Evolutionary conservation across 1,139 yeast species (phyloP).

Genomic region (Pneumocystis murina): DNA sequence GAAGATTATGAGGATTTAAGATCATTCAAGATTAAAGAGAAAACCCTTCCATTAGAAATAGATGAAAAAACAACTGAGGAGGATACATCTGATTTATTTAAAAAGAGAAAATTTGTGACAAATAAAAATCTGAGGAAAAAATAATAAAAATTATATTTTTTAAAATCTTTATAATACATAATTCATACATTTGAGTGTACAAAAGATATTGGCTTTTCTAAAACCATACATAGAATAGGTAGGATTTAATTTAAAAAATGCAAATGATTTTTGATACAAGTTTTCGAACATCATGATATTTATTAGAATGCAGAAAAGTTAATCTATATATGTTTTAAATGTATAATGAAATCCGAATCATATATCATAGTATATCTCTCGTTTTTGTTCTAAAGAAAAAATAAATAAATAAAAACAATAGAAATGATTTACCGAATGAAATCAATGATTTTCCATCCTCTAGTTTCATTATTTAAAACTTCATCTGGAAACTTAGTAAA

Average conservation of each 20-base stretch:
- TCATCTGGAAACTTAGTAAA: slow-evolving; percentile 86
- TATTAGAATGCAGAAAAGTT: neutral
- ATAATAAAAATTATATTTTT: neutral
- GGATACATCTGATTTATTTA: neutral
- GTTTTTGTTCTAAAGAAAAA: neutral
- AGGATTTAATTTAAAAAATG: neutral
- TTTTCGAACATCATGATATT: neutral
- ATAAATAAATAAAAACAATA: neutral
- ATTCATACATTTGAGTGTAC: neutral
- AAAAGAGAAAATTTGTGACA: neutral
- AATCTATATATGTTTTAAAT: neutral
- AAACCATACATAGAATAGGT: neutral
- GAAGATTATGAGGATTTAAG: slow-evolving; percentile 1
- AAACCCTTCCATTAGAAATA: neutral
- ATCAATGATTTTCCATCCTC: slow-evolving; percentile 94
- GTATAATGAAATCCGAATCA: neutral
- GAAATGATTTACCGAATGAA: slow-evolving; percentile 43
- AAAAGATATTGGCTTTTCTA: neutral
- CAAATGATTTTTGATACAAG: neutral
- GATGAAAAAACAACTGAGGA: neutral
- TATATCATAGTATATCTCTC: neutral
- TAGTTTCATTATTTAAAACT: slow-evolving; percentile 76
- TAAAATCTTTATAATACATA: neutral
- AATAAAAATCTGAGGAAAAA: neutral
- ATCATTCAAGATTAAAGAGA: neutral